Percentiles rank a stretch among this genome's conserved stretches.
These are phyloP conservation scores for Vigna radiata DNA, from an alignment of 306 rosid species.

Conservation along the genomic window DNA sequence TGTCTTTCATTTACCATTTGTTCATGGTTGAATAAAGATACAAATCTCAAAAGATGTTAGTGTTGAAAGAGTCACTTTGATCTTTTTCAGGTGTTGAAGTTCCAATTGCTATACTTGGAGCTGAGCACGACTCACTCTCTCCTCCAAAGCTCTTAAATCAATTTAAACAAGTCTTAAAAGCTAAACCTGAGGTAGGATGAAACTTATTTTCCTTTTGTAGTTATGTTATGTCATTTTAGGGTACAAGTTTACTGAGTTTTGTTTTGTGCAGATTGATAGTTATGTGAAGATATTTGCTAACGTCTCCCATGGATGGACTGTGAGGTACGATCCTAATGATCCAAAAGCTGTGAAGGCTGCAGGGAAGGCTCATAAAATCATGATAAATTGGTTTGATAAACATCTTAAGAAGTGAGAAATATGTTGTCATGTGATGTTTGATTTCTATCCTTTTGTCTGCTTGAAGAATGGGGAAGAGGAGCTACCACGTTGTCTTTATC, in stretches of 20 bases:
- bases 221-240: too few species aligned
- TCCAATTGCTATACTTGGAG: conserved; percentile 70
- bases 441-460: neutral
- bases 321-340: conserved; percentile 54
- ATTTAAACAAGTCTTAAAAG: conserved; percentile 62
- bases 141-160: conserved; percentile 70
- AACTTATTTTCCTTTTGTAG: too few species aligned
- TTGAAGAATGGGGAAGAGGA: neutral
- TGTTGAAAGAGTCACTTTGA: neutral
- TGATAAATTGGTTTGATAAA: conserved; percentile 58
- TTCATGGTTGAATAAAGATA: too few species aligned
- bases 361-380: conserved; percentile 58
- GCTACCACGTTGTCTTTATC: too few species aligned
- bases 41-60: neutral
- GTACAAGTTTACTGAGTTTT: neutral
- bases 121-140: conserved; percentile 59
- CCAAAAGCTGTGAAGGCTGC: conserved; percentile 61
- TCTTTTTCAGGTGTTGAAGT: conserved; percentile 57
- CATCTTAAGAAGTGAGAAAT: conserved; percentile 43
- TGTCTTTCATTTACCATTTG: too few species aligned
- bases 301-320: conserved; percentile 64
- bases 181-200: conserved; percentile 58
- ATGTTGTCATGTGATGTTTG: neutral
- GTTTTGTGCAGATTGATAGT: conserved; percentile 40
- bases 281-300: conserved; percentile 60